phyloP scores from a whole-genome alignment of 2,329 filamentous ascomycete genomes.

The Arthrobotrys sphaeroides region DNA sequence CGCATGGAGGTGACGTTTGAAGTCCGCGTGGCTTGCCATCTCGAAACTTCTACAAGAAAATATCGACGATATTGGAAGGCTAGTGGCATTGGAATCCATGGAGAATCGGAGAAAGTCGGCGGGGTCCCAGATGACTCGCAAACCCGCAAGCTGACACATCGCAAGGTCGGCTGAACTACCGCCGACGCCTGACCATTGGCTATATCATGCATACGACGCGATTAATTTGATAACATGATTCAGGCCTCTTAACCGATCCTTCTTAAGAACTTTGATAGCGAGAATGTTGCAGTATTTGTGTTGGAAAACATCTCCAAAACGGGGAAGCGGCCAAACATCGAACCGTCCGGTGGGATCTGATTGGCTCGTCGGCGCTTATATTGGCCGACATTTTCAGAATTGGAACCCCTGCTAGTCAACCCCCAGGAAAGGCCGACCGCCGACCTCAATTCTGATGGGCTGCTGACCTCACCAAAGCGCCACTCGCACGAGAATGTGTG shows the following conservation, averaged over 20 bases:
- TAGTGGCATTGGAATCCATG: no score
- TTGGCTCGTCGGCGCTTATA: constrained; percentile 45
- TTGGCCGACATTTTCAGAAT: constrained; percentile 10
- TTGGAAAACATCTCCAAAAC: not conserved
- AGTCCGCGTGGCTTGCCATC: not conserved
- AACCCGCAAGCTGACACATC: not conserved
- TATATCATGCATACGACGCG: not conserved
- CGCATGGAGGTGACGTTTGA: not conserved
- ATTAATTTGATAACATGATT: not conserved
- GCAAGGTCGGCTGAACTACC: not conserved
- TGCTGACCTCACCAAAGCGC: constrained; percentile 26
- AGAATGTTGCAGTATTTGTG: not conserved
- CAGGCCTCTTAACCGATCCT: no score
- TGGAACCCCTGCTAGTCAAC: not conserved
- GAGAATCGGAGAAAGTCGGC: no score
- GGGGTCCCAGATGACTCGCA: not conserved
- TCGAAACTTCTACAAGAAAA: no score
- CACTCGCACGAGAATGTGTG: constrained; percentile 13
- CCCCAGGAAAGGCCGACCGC: constrained; percentile 18
- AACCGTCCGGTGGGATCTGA: not conserved
- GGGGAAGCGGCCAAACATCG: not conserved
- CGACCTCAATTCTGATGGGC: constrained; percentile 11
- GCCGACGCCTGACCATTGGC: not conserved
- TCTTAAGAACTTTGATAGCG: no score
- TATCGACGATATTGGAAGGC: no score